Base-by-base conservation (phyloP, 495 filamentous ascomycete species). In the Trypethelium eluteriae region DNA sequence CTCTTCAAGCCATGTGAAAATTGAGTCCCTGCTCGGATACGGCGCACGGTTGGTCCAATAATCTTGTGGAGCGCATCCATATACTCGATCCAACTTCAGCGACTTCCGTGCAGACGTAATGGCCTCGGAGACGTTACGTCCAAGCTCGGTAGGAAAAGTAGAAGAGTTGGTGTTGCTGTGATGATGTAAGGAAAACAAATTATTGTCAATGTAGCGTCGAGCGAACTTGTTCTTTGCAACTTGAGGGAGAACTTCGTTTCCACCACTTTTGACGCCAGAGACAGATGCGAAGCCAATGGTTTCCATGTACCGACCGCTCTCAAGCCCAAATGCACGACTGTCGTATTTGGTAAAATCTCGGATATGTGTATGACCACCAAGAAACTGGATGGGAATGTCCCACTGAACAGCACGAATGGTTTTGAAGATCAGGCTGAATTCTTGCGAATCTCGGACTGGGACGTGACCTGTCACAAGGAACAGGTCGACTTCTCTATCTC, bases 251-350 rank as follows among this genome's bases (percentile, higher is more conserved):
- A 75, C 73, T 32, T 74, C 67, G 62, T 73, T 76, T 7, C 74
- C 76, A 16, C 73, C 72, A 2, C 78, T 79, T 34, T 78, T 74
- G 38, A 93, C 78, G 6, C 90, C 92, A 50, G 86, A 81, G 63
- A 98, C 88, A 10, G 92, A 95, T 85, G 95, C 84, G 80, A 92
- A 98, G 4, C 94, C 94, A 62, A 97, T 86, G n/a, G 95, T 98
- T 78, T 98, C 94, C 83, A 96, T 92, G 76, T 96, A 98, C 2
- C 93, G 83, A n/a, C 94, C 94, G 72, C 89, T 92, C 39, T 92
- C 92, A 14, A 98, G 77, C 0, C 86, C 94, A 67, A 87, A 88
- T 1, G 93, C 88, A 68, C 88, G 89, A 56, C 81, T 79, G 74
- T 98, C 94, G 72, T 89, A 98, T 62, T 84, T 83, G 18, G 81